phyloP scores from a whole-genome alignment of 2,329 filamentous ascomycete species.

The Ophiostoma angusticollis region DNA sequence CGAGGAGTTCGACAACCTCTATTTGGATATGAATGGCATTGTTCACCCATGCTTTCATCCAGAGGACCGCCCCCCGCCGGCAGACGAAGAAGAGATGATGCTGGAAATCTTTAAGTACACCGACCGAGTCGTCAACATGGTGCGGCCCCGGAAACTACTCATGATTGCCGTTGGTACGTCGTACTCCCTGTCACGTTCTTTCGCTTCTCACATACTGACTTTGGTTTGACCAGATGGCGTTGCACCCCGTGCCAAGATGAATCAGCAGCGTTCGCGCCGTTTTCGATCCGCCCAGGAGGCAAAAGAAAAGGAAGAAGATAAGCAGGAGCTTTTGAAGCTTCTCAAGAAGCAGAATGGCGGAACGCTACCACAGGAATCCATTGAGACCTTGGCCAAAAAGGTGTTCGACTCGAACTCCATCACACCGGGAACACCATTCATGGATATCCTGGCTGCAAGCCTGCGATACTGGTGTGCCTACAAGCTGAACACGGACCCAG shows the following conservation, averaged over 20 bases:
- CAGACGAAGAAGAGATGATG: constrained; percentile 99
- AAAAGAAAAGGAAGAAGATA: constrained; percentile 84
- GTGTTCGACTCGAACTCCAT: constrained; percentile 84
- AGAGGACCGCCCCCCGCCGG: constrained; percentile 80
- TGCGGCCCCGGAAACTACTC: constrained; percentile 83
- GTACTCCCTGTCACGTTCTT: not conserved
- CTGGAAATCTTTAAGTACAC: constrained; percentile 95
- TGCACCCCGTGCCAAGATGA: constrained; percentile 97
- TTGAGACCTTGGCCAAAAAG: constrained; percentile 60
- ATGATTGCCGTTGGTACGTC: constrained; percentile 88
- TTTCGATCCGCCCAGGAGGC: constrained; percentile 93
- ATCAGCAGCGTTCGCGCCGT: constrained; percentile 90
- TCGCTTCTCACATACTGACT: not conserved
- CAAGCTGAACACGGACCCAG: constrained; percentile 92
- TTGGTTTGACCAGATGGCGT: constrained; percentile 97
- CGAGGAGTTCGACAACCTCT: constrained; percentile 95
- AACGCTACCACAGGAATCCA: constrained; percentile 44
- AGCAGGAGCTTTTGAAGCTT: constrained; percentile 74
- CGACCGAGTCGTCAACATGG: constrained; percentile 98
- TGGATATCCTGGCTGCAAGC: constrained; percentile 85
- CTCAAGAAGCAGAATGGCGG: constrained; percentile 67
- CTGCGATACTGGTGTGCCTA: constrained; percentile 95
- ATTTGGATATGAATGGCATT: constrained; percentile 99
- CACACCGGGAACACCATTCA: constrained; percentile 94
- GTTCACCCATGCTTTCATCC: constrained; percentile 98